These are phyloP conservation scores for Stygiomarasmius scandens DNA, from an alignment of 1,284 basidiomycete species.

Conservation along the genomic window DNA sequence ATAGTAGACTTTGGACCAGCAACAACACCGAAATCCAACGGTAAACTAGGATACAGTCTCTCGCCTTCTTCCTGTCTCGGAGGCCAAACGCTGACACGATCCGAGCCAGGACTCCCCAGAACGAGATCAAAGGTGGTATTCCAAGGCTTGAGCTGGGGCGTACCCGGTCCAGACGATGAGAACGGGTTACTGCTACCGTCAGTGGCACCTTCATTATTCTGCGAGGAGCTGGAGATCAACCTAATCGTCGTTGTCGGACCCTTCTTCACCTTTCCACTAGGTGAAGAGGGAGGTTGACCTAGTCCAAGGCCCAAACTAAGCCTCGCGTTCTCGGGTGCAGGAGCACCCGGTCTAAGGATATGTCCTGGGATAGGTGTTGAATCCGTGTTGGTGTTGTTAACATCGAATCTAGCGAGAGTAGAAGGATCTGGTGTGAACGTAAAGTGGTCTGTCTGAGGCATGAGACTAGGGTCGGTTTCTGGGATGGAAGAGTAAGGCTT, in stretches of 20 bases:
- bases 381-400: slow-evolving; percentile 31
- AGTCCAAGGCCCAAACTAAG: slow-evolving; percentile 57
- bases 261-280: slow-evolving; percentile 35
- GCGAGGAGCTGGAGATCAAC: slow-evolving; percentile 48
- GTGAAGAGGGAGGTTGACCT: slow-evolving; percentile 40
- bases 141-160: slow-evolving; percentile 65
- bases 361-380: slow-evolving; percentile 59
- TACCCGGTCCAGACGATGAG: slow-evolving; percentile 30
- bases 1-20: slow-evolving; percentile 20
- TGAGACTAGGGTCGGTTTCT: slow-evolving; percentile 36
- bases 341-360: slow-evolving; percentile 53
- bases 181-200: background rate
- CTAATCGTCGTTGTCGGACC: slow-evolving; percentile 63
- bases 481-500: slow-evolving; percentile 58
- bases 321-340: slow-evolving; percentile 59
- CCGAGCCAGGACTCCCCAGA: slow-evolving; percentile 50
- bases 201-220: slow-evolving; percentile 10
- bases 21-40: slow-evolving; percentile 41
- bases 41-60: slow-evolving; percentile 55
- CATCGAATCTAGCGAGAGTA: slow-evolving; percentile 26
- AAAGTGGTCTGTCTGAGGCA: slow-evolving; percentile 51
- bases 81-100: slow-evolving; percentile 32
- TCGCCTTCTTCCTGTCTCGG: slow-evolving; percentile 42
- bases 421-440: slow-evolving; percentile 40
- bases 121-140: slow-evolving; percentile 67